Percentiles rank a stretch among this genome's conserved stretches.
These are phyloP conservation scores for Stereum hirsutum DNA, from an alignment of 1,284 basidiomycete genomes.

Conservation along the genomic window DNA sequence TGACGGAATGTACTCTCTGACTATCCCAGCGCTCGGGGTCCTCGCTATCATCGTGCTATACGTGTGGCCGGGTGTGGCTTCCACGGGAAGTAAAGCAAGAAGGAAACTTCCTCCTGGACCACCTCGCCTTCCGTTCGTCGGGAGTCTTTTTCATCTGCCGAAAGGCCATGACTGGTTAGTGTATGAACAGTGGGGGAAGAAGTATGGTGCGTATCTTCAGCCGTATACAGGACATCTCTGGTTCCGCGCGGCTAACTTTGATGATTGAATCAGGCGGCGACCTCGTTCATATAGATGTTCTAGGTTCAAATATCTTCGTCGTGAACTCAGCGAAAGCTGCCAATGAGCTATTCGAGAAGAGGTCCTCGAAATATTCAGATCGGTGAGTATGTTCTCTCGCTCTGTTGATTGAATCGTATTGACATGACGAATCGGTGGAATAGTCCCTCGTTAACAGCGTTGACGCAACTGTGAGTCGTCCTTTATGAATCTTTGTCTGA, in stretches of 20 bases:
- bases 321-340: slow-evolving; percentile 10
- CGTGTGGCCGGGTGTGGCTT: too few species aligned
- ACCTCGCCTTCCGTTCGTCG: slow-evolving; percentile 9
- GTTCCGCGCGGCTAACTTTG: not conserved
- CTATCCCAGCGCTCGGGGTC: too few species aligned
- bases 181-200: slow-evolving; percentile 8
- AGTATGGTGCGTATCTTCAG: slow-evolving; percentile 8
- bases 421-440: not conserved
- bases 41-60: too few species aligned
- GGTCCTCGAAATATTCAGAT: slow-evolving; percentile 11
- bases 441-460: slow-evolving; percentile 5
- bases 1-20: too few species aligned
- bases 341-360: slow-evolving; percentile 10
- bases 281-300: slow-evolving; percentile 8
- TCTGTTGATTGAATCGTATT: not conserved
- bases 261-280: slow-evolving; percentile 7
- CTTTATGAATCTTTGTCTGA: too few species aligned
- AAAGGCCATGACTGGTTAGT: slow-evolving; percentile 4
- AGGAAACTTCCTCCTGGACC: slow-evolving; percentile 13
- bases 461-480: slow-evolving; percentile 6
- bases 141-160: slow-evolving; percentile 11
- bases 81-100: too few species aligned
- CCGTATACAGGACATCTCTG: not conserved
- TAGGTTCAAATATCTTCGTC: slow-evolving; percentile 8
- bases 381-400: slow-evolving; percentile 2